Evolutionary conservation across 2,329 filamentous ascomycete species (phyloP).

Genomic region (Pyrenophora graminea): DNA sequence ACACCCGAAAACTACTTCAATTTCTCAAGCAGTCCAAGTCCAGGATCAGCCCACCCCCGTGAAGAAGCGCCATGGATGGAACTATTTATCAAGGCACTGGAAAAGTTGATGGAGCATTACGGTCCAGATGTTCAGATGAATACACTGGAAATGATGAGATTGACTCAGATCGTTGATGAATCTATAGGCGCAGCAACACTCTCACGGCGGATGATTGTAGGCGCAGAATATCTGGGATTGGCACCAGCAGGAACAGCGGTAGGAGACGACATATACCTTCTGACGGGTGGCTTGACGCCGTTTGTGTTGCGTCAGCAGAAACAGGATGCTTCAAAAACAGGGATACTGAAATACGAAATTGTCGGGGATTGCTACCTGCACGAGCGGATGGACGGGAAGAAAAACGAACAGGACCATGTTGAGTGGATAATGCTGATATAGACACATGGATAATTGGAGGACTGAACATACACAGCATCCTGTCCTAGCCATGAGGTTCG

Average conservation of each 20-base stretch:
- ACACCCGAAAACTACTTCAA: too few relatives aligned
- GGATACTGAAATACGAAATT: neutral
- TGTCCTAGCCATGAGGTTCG: too few relatives aligned
- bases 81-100: too few relatives aligned
- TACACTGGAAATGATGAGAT: neutral
- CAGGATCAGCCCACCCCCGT: too few relatives aligned
- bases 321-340: neutral
- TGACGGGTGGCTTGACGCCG: conserved; percentile 16
- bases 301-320: conserved; percentile 11
- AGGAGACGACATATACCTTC: conserved; percentile 14
- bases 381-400: neutral
- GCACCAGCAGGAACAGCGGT: conserved; percentile 4
- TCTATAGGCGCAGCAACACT: conserved; percentile 1
- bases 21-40: too few relatives aligned
- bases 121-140: neutral
- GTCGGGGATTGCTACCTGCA: conserved; percentile 4
- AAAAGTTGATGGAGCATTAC: neutral
- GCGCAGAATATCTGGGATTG: conserved; percentile 7
- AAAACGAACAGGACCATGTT: neutral
- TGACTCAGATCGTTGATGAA: neutral
- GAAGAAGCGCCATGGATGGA: too few relatives aligned
- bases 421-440: neutral
- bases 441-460: neutral
- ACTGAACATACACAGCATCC: too few relatives aligned
- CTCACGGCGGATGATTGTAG: neutral